phyloP scores from a whole-genome alignment of 371 early-diverging fungal genomes.

The Mucor indicus region DNA sequence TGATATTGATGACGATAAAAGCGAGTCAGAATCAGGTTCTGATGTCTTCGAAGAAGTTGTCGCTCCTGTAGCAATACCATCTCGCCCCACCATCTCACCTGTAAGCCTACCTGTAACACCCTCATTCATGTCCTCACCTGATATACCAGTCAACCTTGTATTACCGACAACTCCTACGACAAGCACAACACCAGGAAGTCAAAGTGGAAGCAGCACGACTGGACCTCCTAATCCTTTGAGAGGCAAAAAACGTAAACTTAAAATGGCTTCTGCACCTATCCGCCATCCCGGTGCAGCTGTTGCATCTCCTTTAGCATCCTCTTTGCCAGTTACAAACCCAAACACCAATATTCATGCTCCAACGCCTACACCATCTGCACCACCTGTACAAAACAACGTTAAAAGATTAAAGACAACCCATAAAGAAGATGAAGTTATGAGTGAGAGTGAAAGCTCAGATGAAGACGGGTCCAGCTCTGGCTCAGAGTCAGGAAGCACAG shows the following conservation, averaged over 20 bases:
- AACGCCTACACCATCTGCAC: no score
- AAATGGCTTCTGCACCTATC: constrained; percentile 25
- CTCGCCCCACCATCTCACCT: not conserved
- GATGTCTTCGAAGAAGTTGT: constrained; percentile 19
- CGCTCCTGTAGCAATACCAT: not conserved
- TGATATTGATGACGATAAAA: constrained; percentile 10
- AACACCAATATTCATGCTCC: no score
- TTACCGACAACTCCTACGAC: constrained; percentile 10
- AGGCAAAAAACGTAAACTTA: constrained; percentile 14
- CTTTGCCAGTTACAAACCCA: constrained; percentile 1
- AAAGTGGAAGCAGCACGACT: not conserved
- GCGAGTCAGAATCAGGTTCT: constrained; percentile 7
- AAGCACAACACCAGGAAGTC: not conserved
- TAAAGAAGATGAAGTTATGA: not conserved
- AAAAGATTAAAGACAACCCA: not conserved
- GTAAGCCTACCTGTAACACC: constrained; percentile 9
- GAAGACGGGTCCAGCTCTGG: not conserved
- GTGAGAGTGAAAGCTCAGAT: no score
- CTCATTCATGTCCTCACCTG: constrained; percentile 10
- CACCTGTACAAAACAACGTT: not conserved
- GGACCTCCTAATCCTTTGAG: no score
- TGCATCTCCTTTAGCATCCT: not conserved
- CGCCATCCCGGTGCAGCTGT: constrained; percentile 16
- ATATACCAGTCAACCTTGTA: constrained; percentile 7
- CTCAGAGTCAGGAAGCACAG: not conserved